Conservation (phyloP, 176 grass and related monocot species). For the Thalia dealbata region DNA sequence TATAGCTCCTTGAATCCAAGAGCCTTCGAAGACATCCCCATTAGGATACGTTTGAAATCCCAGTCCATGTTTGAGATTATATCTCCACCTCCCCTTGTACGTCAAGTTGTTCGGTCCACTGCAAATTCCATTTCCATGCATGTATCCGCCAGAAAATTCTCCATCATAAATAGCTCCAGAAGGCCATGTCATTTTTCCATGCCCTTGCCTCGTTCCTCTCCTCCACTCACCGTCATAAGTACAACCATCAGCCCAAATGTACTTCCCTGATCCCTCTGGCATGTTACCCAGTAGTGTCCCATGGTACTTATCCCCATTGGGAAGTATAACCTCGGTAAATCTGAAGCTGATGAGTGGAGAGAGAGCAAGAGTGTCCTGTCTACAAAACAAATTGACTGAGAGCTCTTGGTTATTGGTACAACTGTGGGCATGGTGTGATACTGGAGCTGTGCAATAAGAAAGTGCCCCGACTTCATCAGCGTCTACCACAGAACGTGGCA, state of each 20-base stretch:
- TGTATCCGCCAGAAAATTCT: constrained; percentile 71
- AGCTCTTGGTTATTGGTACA: constrained; percentile 44
- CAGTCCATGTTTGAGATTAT: constrained; percentile 80
- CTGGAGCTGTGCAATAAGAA: constrained; percentile 38
- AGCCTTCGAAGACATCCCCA: constrained; percentile 75
- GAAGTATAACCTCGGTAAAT: constrained; percentile 49
- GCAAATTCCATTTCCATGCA: constrained; percentile 71
- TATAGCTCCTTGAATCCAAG: constrained; percentile 87
- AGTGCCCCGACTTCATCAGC: constrained; percentile 35
- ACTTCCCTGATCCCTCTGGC: constrained; percentile 69
- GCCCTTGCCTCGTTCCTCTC: constrained; percentile 80
- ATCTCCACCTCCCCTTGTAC: constrained; percentile 77
- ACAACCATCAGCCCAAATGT: constrained; percentile 68
- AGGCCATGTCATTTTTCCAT: constrained; percentile 59
- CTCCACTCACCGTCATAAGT: constrained; percentile 76
- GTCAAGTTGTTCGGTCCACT: constrained; percentile 35
- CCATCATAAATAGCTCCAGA: constrained; percentile 57
- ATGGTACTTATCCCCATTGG: constrained; percentile 54
- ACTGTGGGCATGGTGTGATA: constrained; percentile 33
- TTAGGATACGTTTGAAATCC: constrained; percentile 74
- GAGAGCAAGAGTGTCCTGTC: constrained; percentile 34
- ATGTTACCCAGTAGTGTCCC: constrained; percentile 59
- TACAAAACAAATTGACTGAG: constrained; percentile 25
- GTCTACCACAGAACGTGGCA: constrained; percentile 55
- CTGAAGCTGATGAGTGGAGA: constrained; percentile 34